phyloP scores from a whole-genome alignment of 2,329 filamentous ascomycete species.

The Thelonectria rubi region DNA sequence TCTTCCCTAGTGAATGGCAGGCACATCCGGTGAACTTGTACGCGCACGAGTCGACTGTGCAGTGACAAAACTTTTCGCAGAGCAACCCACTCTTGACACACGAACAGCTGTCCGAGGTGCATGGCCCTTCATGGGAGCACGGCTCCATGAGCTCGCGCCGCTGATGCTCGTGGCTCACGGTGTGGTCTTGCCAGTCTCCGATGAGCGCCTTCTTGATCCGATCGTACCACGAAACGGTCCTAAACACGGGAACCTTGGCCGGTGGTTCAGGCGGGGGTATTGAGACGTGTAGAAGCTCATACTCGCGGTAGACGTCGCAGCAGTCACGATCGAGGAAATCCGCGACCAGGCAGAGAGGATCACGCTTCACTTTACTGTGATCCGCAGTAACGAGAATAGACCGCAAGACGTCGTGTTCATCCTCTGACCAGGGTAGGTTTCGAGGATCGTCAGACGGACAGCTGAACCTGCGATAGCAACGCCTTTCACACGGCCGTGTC shows the following conservation, averaged over 20 bases:
- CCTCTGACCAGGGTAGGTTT: constrained; percentile 56
- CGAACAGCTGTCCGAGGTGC: constrained; percentile 66
- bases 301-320: constrained; percentile 57
- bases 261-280: constrained; percentile 38
- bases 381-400: constrained; percentile 55
- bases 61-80: constrained; percentile 78
- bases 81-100: constrained; percentile 70
- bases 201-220: constrained; percentile 63
- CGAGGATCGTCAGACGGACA: constrained; percentile 18
- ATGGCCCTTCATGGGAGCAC: constrained; percentile 75
- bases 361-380: constrained; percentile 52
- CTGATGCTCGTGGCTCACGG: constrained; percentile 63
- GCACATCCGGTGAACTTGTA: constrained; percentile 73
- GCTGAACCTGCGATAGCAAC: constrained; percentile 53
- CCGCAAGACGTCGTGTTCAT: constrained; percentile 59
- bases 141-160: constrained; percentile 68
- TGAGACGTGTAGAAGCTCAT: constrained; percentile 37
- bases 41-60: constrained; percentile 65
- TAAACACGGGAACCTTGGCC: constrained; percentile 50
- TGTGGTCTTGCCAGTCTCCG: constrained; percentile 65
- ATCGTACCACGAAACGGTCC: constrained; percentile 64
- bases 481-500: constrained; percentile 47
- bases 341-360: constrained; percentile 60
- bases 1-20: constrained; percentile 69
- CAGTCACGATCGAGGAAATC: constrained; percentile 61